A percentile compares a stretch with the other conserved stretches of the same genome.
These are phyloP conservation scores for Fusarium verrucosum DNA, from an alignment of 2,329 filamentous ascomycete species.

Conservation along the genomic window DNA sequence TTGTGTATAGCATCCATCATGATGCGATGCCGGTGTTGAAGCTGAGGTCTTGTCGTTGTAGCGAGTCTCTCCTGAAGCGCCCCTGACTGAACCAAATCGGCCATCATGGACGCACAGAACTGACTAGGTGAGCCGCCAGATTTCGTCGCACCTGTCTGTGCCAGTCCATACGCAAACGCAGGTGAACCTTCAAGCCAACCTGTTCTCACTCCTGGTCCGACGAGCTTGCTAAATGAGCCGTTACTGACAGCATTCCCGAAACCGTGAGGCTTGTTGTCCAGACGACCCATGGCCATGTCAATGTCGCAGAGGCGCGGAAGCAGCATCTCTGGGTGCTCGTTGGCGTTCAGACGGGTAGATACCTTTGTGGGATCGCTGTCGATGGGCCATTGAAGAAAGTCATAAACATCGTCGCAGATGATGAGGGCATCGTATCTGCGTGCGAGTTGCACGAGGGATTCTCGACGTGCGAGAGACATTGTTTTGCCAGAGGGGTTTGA, in stretches of 20 bases:
- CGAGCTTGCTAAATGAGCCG: slow-evolving; percentile 89
- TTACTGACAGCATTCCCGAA: slow-evolving; percentile 89
- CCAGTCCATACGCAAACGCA: slow-evolving; percentile 60
- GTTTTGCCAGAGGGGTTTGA: slow-evolving; percentile 88
- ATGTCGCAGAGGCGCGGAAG: slow-evolving; percentile 83
- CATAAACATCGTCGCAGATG: slow-evolving; percentile 92
- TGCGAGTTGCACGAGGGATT: slow-evolving; percentile 77
- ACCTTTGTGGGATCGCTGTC: slow-evolving; percentile 17
- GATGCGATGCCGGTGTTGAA: slow-evolving; percentile 56
- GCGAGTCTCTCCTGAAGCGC: slow-evolving; percentile 57
- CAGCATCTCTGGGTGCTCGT: slow-evolving; percentile 57
- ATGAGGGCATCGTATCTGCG: slow-evolving; percentile 83
- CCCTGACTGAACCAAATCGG: slow-evolving; percentile 57
- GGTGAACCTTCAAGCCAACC: slow-evolving; percentile 86
- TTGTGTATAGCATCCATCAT: slow-evolving; percentile 68
- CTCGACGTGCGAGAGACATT: slow-evolving; percentile 75
- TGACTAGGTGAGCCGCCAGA: slow-evolving; percentile 68
- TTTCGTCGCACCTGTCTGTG: slow-evolving; percentile 62
- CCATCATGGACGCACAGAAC: slow-evolving; percentile 62
- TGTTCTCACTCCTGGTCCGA: slow-evolving; percentile 80
- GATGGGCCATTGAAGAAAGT: slow-evolving; percentile 82
- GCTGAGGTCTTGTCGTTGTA: slow-evolving; percentile 54
- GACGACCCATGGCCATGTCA: slow-evolving; percentile 72
- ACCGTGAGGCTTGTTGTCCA: slow-evolving; percentile 51
- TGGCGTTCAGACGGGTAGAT: slow-evolving; percentile 40